Evolutionary conservation across 345 rosid genomes (phyloP).

Genomic region (Hibiscus trionum): DNA sequence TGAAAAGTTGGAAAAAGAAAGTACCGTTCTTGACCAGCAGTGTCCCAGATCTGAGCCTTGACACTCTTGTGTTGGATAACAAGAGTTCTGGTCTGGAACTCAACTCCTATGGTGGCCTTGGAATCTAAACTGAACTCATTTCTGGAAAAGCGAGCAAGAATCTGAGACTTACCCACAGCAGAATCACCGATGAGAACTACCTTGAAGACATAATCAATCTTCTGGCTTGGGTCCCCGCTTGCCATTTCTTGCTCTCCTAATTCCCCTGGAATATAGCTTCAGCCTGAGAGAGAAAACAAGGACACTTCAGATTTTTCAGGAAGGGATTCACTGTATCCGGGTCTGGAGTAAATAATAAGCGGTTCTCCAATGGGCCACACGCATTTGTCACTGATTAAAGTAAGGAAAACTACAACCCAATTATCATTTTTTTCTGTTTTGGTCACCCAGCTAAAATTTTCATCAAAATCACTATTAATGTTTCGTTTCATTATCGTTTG

Average conservation of each 20-base stretch:
- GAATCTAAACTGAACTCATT: slow-evolving; percentile 84
- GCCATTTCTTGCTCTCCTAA: slow-evolving; percentile 32
- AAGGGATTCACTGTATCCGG: too few species aligned
- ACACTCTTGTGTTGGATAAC: slow-evolving; percentile 64
- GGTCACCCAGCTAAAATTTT: too few species aligned
- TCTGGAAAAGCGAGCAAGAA: slow-evolving; percentile 74
- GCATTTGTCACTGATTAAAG: too few species aligned
- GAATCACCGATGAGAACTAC: slow-evolving; percentile 90
- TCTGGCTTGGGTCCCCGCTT: slow-evolving; percentile 47
- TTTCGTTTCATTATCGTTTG: too few species aligned
- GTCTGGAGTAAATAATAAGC: too few species aligned
- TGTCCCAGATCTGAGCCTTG: slow-evolving; percentile 99
- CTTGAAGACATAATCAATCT: slow-evolving; percentile 74
- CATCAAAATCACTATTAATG: too few species aligned
- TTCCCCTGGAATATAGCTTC: slow-evolving; percentile 3
- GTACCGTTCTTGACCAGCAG: slow-evolving; percentile 90
- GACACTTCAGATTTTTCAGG: too few species aligned
- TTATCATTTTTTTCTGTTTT: too few species aligned
- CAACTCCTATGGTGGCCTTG: slow-evolving; percentile 90
- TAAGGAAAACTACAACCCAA: too few species aligned
- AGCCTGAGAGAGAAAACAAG: background rate
- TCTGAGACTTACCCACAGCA: slow-evolving; percentile 85
- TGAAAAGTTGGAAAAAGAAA: too few species aligned
- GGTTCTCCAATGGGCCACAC: too few species aligned
- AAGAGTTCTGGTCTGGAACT: slow-evolving; percentile 76